A percentile compares a stretch with the other conserved stretches of the same genome.
These are phyloP conservation scores for Periglandula ipomoeae DNA, from an alignment of 2,329 filamentous ascomycete species.

Conservation along the genomic window DNA sequence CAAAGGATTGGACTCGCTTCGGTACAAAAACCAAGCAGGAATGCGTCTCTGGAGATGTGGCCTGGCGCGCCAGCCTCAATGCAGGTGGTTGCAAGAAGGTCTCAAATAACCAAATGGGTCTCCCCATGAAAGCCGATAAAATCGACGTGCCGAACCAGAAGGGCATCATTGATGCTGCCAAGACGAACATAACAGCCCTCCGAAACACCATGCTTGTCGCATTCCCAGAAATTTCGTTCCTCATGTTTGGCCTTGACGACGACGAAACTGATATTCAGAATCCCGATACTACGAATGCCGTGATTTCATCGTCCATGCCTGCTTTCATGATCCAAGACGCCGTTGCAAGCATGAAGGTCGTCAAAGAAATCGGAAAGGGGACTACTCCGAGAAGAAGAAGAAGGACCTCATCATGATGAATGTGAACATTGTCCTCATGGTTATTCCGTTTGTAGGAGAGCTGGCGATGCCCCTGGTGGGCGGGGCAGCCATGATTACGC, in stretches of 20 bases:
- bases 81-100: neutral
- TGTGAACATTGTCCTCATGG: slow-evolving; percentile 36
- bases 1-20: neutral
- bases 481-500: neutral
- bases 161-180: neutral
- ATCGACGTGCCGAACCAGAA: neutral
- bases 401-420: slow-evolving; percentile 19
- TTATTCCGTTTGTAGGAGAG: slow-evolving; percentile 42
- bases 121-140: neutral
- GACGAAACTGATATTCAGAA: neutral
- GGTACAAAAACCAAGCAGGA: neutral
- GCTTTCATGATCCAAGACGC: slow-evolving; percentile 18
- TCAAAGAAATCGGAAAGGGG: slow-evolving; percentile 17
- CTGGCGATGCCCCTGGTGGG: slow-evolving; percentile 8
- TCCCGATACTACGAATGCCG: neutral
- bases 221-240: neutral
- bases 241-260: neutral
- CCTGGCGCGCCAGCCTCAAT: no score
- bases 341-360: slow-evolving; percentile 13
- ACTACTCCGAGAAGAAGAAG: slow-evolving; percentile 14
- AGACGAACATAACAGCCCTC: neutral
- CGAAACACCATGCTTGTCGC: neutral
- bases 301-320: slow-evolving; percentile 9
- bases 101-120: neutral
- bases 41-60: neutral